These are phyloP conservation scores for Xerocomus minutiporus DNA, from an alignment of 1,284 basidiomycete species.

Conservation along the genomic window DNA sequence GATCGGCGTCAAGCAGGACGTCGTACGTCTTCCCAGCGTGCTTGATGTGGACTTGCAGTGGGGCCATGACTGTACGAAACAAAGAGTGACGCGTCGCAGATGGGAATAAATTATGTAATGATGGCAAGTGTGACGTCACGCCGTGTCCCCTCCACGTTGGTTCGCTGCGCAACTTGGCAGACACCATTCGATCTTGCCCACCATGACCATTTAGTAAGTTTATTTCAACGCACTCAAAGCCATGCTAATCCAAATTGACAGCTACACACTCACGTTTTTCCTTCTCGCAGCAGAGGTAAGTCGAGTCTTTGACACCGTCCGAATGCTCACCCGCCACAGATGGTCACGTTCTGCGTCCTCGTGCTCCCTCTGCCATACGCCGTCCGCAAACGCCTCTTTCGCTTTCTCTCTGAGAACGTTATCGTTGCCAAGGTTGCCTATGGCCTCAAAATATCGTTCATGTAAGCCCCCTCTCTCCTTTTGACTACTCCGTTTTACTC, in stretches of 20 bases:
- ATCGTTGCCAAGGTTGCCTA: slow-evolving; percentile 73
- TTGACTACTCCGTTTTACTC: background rate
- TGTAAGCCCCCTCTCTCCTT: slow-evolving; percentile 47
- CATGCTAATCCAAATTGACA: slow-evolving; percentile 25
- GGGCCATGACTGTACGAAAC: slow-evolving; percentile 45
- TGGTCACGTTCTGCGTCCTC: slow-evolving; percentile 70
- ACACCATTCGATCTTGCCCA: slow-evolving; percentile 14
- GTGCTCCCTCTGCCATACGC: slow-evolving; percentile 74
- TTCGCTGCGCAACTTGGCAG: slow-evolving; percentile 1
- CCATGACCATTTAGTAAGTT: slow-evolving; percentile 70
- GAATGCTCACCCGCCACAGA: slow-evolving; percentile 34
- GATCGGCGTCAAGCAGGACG: slow-evolving; percentile 62
- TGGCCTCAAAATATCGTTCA: slow-evolving; percentile 90
- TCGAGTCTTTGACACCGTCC: background rate
- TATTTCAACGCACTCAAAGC: background rate
- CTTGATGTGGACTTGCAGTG: slow-evolving; percentile 77
- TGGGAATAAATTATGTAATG: slow-evolving; percentile 30
- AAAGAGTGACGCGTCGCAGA: slow-evolving; percentile 27
- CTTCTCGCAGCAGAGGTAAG: slow-evolving; percentile 67
- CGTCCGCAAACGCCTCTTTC: slow-evolving; percentile 69
- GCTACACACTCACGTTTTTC: slow-evolving; percentile 73
- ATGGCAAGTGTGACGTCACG: slow-evolving; percentile 23
- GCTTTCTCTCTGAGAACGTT: slow-evolving; percentile 68
- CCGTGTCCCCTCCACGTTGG: slow-evolving; percentile 14
- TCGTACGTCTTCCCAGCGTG: slow-evolving; percentile 82